Evolutionary conservation across 2,329 filamentous ascomycete genomes (phyloP).

Genomic region (Cladosporium cucumerinum): DNA sequence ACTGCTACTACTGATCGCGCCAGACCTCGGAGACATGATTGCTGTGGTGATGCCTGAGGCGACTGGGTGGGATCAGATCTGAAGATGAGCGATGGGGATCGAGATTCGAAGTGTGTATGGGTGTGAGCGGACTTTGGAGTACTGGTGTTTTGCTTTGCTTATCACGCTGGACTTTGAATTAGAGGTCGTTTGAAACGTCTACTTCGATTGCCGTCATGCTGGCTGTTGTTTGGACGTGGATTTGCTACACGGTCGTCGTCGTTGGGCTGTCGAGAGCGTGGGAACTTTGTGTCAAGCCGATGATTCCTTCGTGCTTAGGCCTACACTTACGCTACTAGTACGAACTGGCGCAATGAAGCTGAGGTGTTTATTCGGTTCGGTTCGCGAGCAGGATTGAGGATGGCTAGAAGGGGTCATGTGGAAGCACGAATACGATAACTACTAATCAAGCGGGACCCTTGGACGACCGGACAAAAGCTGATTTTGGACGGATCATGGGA

Average conservation of each 20-base stretch:
- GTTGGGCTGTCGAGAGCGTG: not conserved
- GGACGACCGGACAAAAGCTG: not conserved
- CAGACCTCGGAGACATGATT: not conserved
- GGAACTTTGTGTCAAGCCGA: not conserved
- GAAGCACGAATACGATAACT: not conserved
- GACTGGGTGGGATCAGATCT: not conserved
- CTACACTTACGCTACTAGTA: not conserved
- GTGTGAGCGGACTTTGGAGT: not conserved
- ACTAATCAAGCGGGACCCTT: not conserved
- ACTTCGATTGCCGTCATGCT: not conserved
- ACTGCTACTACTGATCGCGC: not conserved
- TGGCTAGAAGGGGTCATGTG: not conserved
- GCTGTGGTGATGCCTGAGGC: not conserved
- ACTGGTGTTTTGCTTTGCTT: not conserved
- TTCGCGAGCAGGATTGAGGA: not conserved
- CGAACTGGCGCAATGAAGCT: not conserved
- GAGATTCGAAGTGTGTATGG: not conserved
- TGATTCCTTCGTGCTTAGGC: not conserved
- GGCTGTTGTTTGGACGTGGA: too few species aligned
- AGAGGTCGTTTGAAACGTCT: not conserved
- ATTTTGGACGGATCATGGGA: not conserved
- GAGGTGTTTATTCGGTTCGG: not conserved
- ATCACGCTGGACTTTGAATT: not conserved
- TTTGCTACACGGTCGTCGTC: not conserved
- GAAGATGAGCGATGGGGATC: not conserved